phyloP scores from a whole-genome alignment of 371 early-diverging fungal species.

The Rhizopus delemar region DNA sequence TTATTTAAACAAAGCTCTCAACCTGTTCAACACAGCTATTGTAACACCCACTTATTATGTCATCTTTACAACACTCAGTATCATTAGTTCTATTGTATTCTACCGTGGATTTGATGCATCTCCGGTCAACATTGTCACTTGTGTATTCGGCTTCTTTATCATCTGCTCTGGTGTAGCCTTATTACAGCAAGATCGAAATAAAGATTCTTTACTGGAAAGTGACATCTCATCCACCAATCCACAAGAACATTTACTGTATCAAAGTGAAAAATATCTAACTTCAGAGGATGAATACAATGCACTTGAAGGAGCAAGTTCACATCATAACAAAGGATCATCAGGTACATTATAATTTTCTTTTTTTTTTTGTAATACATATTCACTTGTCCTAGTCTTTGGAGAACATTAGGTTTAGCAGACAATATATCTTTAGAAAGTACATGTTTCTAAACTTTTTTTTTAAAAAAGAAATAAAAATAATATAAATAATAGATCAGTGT shows the following conservation, averaged over 20 bases:
- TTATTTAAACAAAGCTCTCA: constrained; percentile 95
- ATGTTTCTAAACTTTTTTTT: no score
- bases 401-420: no score
- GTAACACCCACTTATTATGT: constrained; percentile 96
- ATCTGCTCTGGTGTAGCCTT: constrained; percentile 67
- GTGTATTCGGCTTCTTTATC: constrained; percentile 88
- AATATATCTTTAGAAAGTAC: no score
- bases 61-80: constrained; percentile 89
- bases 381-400: no score
- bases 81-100: constrained; percentile 83
- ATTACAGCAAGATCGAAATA: constrained; percentile 33
- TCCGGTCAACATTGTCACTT: constrained; percentile 75
- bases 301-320: no score
- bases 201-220: constrained; percentile 20
- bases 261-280: constrained; percentile 21
- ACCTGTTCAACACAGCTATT: constrained; percentile 89
- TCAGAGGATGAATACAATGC: constrained; percentile 15
- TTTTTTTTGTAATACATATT: no score
- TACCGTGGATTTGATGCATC: constrained; percentile 87
- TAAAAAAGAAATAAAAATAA: not conserved
- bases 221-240: not conserved
- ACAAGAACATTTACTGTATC: constrained; percentile 10
- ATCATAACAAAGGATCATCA: no score
- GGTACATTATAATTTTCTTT: no score
- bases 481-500: constrained; percentile 5